Conservation (phyloP, 139 green algal genomes). For the Tetradesmus obliquus region DNA sequence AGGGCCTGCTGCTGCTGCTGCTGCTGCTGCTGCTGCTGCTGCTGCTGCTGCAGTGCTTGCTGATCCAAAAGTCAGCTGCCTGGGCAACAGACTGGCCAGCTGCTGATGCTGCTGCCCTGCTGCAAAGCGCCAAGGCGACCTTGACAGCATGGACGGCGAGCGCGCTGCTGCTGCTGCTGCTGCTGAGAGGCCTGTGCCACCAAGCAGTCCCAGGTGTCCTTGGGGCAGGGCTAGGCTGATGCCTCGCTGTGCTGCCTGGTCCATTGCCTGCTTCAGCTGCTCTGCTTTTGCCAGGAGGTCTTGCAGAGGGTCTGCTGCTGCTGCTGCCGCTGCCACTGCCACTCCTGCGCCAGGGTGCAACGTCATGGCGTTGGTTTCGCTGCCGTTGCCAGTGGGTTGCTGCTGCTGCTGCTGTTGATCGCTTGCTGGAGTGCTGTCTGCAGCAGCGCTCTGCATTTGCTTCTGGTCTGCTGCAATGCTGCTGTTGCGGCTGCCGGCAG, state of each 20-base stretch:
- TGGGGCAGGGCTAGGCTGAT: slow-evolving; percentile 12
- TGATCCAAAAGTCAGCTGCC: neutral
- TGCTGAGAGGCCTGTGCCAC: neutral
- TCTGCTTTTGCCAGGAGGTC: slow-evolving; percentile 44
- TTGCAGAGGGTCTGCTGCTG: slow-evolving; percentile 33
- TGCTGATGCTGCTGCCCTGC: neutral
- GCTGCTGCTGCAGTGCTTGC: neutral
- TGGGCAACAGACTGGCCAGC: neutral
- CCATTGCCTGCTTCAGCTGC: slow-evolving; percentile 44
- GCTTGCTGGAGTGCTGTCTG: neutral
- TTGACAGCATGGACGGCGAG: neutral
- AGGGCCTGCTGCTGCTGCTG: neutral
- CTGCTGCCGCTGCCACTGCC: neutral
- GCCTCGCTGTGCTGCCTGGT: slow-evolving; percentile 32
- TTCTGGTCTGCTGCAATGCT: neutral
- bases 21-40: neutral
- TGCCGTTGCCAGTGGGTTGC: neutral
- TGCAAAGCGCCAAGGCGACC: neutral
- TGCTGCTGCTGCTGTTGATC: slow-evolving; percentile 3
- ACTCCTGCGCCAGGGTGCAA: neutral
- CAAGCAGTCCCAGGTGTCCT: neutral
- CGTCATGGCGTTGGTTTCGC: neutral
- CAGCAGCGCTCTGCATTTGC: neutral
- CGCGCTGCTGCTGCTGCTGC: neutral
- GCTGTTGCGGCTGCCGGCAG: neutral